Conservation (phyloP, 495 filamentous ascomycete species). For the Pyrenula aspistea region DNA sequence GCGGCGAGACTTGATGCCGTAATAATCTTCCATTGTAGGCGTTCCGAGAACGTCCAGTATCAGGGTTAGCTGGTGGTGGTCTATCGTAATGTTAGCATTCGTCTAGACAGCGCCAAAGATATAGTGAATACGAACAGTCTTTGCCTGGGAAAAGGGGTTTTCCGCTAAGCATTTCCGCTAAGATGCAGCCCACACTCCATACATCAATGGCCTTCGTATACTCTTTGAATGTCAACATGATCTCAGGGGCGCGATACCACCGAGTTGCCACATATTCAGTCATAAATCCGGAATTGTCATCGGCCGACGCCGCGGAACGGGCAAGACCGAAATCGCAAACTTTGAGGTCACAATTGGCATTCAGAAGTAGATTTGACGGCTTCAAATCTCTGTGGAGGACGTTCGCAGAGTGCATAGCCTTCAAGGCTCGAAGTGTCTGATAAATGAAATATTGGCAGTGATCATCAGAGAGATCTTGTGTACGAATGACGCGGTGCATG, state of each 20-base stretch:
- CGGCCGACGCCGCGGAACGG: constrained; percentile 80
- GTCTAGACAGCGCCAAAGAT: background rate
- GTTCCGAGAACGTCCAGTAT: constrained; percentile 98
- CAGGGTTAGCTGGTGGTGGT: constrained; percentile 96
- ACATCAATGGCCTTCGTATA: constrained; percentile 99
- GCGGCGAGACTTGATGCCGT: constrained; percentile 97
- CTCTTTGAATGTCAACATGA: constrained; percentile 99
- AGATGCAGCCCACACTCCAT: constrained; percentile 97
- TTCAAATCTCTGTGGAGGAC: constrained; percentile 97
- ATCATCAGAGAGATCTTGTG: constrained; percentile 95
- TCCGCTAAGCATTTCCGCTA: constrained; percentile 99
- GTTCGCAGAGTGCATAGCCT: constrained; percentile 99
- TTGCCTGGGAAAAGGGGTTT: constrained; percentile 98
- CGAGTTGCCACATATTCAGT: constrained; percentile 99
- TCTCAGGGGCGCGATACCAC: constrained; percentile 98
- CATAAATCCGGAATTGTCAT: constrained; percentile 99
- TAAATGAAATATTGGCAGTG: constrained; percentile 99
- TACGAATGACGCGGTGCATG: constrained; percentile 99
- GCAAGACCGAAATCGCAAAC: constrained; percentile 98
- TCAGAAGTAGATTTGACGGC: constrained; percentile 90
- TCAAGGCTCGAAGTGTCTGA: constrained; percentile 93
- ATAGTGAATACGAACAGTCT: constrained; percentile 65
- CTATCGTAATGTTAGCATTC: constrained; percentile 31
- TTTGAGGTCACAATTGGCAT: constrained; percentile 98
- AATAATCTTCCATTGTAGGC: constrained; percentile 99